Evolutionary conservation across 2,329 filamentous ascomycete genomes (phyloP), one percentile per base, ranked within the genome.

Genomic region (Thielaviopsis populi): DNA sequence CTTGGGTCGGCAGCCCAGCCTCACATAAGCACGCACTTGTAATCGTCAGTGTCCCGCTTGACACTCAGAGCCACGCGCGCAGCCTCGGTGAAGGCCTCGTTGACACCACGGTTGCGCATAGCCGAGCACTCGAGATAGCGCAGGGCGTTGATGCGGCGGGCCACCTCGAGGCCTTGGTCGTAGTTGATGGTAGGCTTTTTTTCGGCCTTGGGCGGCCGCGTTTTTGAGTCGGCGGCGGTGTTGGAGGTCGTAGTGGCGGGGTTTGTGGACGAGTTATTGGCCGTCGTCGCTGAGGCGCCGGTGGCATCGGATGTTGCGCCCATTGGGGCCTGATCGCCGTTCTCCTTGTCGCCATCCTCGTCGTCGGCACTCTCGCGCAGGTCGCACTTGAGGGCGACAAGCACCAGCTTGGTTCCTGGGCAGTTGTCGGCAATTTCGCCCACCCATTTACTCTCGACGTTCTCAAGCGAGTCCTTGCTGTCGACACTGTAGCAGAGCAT

Each of bases 401-500:
- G 81, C 19, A 99, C 94, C 56, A 99, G 83, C 75, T 95, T 95
- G 68, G 96, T 94, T 65, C 88, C 89, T 1, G 91, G 90, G 76
- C 94, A 97, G 77, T 99, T 96, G 76, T 99, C 94, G 67, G 91
- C 89, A 69, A 99, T 99, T 76, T 99, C 94, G 67, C 89, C 88
- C 4, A 96, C 89, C 94, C 94, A 99, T 77, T 99, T 99, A 70
- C 89, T 92, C 75, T 96, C 91, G 67, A 99, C 91, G 82, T 99
- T 99, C 75, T 99, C 94, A 67, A 99, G 84, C 2, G 91, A 96
- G 75, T 96, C 91, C 69, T 88, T 90, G 73, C 89, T 96, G 76
- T 99, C 94, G 73, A 97, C 89, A 70, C 89, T 94, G 77, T 97
- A 99, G 79, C 94, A 99, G 69, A 99, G 88, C 88, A 99, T 96